Evolutionary conservation across 768 basidiomycete genomes (phyloP).

Genomic region (Serendipita vermifera): DNA sequence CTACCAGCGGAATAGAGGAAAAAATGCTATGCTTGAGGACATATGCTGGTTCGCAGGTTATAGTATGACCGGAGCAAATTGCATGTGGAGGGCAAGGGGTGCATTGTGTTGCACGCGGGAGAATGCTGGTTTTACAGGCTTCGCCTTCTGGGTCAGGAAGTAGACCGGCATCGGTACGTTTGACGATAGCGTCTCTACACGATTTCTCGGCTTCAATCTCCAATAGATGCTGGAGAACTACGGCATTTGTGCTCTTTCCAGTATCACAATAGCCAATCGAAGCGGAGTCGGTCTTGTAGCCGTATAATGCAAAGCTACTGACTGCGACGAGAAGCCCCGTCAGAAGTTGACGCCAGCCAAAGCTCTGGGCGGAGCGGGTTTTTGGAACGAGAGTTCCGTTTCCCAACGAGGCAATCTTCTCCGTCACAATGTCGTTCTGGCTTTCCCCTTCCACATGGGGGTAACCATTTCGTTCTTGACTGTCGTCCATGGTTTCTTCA

Average conservation of each 20-base stretch:
- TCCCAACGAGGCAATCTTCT: constrained; percentile 21
- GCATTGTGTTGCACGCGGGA: constrained; percentile 49
- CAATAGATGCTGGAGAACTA: constrained; percentile 37
- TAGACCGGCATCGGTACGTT: constrained; percentile 22
- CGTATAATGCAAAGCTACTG: not conserved
- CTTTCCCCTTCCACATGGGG: constrained; percentile 7
- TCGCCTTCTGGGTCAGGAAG: constrained; percentile 20
- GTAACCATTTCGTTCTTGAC: not conserved
- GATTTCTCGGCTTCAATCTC: constrained; percentile 35
- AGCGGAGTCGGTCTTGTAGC: constrained; percentile 55
- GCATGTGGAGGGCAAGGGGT: constrained; percentile 63
- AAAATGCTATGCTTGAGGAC: constrained; percentile 34
- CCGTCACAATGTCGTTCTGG: constrained; percentile 21
- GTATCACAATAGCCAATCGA: constrained; percentile 66
- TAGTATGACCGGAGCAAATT: constrained; percentile 40
- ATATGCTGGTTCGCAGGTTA: constrained; percentile 57
- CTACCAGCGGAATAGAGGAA: constrained; percentile 26
- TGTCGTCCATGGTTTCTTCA: not conserved
- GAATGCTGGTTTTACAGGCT: constrained; percentile 9
- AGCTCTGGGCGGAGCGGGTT: not conserved
- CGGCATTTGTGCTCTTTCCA: constrained; percentile 44
- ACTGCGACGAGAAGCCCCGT: not conserved
- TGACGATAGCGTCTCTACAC: constrained; percentile 29
- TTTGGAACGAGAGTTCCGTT: not conserved
- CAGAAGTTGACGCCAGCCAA: not conserved